A percentile compares a stretch with the other conserved stretches of the same genome.
Evolutionary conservation across 2,329 filamentous ascomycete genomes (phyloP).

Genomic region (Aureobasidium sp.): DNA sequence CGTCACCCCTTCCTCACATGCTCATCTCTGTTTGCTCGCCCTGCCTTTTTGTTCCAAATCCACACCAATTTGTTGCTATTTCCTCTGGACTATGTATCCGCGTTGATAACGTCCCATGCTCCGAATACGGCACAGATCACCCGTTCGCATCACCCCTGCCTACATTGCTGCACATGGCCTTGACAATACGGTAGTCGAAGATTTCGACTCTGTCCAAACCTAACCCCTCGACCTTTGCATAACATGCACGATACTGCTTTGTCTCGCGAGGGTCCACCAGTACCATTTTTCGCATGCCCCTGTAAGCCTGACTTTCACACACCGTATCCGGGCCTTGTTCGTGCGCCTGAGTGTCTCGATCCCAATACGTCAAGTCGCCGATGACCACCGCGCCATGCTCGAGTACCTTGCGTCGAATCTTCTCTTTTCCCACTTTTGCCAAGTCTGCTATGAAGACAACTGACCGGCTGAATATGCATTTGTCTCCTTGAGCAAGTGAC

Average conservation of each 20-base stretch:
- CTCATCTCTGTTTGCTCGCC: neutral
- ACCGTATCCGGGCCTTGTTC: conserved; percentile 20
- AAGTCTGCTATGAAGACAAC: conserved; percentile 4
- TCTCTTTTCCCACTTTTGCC: neutral
- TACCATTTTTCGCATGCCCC: conserved; percentile 26
- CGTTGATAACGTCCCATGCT: neutral
- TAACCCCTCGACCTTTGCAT: neutral
- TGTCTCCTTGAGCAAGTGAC: neutral
- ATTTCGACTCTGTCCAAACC: conserved; percentile 4
- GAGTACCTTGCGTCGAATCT: neutral
- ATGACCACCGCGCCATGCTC: conserved; percentile 5
- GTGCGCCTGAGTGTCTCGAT: conserved; percentile 25
- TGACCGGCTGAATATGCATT: neutral
- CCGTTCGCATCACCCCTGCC: neutral
- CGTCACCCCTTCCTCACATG: neutral
- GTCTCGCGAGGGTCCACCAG: conserved; percentile 26
- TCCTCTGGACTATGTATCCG: neutral
- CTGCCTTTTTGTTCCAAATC: neutral
- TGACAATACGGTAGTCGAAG: conserved; percentile 1
- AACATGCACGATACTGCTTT: neutral
- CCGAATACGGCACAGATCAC: neutral
- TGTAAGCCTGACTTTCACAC: conserved; percentile 28
- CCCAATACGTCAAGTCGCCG: conserved; percentile 23
- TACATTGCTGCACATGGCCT: neutral
- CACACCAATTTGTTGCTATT: neutral